A percentile compares a stretch with the other conserved stretches of the same genome.
These are phyloP conservation scores for Symbiodinium natans DNA, from an alignment of 73 alveolate genomes.

Conservation along the genomic window DNA sequence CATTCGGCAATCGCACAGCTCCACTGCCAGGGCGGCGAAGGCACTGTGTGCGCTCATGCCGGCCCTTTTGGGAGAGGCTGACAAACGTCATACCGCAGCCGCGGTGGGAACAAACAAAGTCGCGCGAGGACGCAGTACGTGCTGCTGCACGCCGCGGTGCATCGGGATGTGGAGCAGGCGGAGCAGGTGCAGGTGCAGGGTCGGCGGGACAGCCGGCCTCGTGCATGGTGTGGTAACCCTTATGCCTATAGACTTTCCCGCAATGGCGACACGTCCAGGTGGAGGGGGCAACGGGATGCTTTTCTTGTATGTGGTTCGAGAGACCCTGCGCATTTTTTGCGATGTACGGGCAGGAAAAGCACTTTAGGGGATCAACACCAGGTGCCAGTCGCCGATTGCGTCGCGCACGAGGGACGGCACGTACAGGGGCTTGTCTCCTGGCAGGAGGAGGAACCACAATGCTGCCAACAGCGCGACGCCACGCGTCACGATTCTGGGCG, in stretches of 20 bases:
- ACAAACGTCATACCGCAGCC: background rate
- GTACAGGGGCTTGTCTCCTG: background rate
- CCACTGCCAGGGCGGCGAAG: background rate
- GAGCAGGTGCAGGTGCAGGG: background rate
- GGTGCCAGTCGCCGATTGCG: background rate
- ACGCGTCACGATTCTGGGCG: background rate
- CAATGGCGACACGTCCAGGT: background rate
- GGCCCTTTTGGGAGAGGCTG: background rate
- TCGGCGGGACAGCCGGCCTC: background rate
- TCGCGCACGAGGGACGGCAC: background rate
- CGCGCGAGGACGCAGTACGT: background rate
- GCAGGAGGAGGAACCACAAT: background rate
- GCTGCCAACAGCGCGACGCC: background rate
- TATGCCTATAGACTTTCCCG: background rate
- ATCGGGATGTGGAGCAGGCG: background rate
- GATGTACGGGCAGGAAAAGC: background rate
- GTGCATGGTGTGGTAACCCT: background rate
- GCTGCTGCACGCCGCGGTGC: background rate
- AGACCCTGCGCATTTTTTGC: background rate
- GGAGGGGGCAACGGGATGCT: background rate
- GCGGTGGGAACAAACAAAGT: background rate
- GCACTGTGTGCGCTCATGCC: slow-evolving; percentile 1
- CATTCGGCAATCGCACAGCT: background rate
- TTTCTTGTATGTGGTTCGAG: background rate
- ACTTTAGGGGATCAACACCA: background rate